Evolutionary conservation across 345 rosid genomes (phyloP).

Genomic region (Acer negundo): DNA sequence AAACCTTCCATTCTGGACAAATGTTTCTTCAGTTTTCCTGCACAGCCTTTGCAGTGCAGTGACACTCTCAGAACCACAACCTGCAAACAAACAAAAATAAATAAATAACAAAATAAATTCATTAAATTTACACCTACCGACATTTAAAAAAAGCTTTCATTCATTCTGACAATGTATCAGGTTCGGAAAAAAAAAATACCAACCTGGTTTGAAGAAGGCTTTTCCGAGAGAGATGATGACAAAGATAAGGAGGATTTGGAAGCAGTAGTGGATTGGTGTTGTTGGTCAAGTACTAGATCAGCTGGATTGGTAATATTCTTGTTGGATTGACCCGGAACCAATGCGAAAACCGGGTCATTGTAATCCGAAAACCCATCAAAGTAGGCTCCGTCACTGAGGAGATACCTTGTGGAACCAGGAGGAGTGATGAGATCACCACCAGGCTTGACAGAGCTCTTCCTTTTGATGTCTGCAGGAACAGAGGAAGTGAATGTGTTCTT

Average conservation of each 20-base stretch:
- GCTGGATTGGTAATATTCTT: constrained; percentile 12
- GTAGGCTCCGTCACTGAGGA: constrained; percentile 47
- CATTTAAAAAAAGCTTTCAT: neutral
- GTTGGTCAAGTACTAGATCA: constrained; percentile 9
- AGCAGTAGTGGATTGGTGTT: constrained; percentile 33
- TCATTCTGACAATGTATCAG: neutral
- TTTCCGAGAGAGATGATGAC: constrained; percentile 28
- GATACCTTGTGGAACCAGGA: constrained; percentile 73
- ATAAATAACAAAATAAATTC: neutral
- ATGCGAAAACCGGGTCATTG: constrained; percentile 38
- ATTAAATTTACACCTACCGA: neutral
- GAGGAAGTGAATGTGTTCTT: neutral
- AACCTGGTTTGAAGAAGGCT: constrained; percentile 61
- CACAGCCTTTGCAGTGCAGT: constrained; percentile 90
- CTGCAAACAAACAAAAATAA: constrained; percentile 29
- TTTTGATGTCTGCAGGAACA: neutral
- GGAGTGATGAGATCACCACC: constrained; percentile 54
- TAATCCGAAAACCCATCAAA: constrained; percentile 43
- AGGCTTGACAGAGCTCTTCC: constrained; percentile 44
- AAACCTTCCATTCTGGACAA: constrained; percentile 87
- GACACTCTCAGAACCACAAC: constrained; percentile 91
- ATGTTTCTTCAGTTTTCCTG: constrained; percentile 88
- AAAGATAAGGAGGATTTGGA: constrained; percentile 19
- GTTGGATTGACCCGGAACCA: constrained; percentile 33
- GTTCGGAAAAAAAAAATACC: neutral